phyloP scores from a whole-genome alignment of 495 filamentous ascomycete species.

The Extremus antarcticus region DNA sequence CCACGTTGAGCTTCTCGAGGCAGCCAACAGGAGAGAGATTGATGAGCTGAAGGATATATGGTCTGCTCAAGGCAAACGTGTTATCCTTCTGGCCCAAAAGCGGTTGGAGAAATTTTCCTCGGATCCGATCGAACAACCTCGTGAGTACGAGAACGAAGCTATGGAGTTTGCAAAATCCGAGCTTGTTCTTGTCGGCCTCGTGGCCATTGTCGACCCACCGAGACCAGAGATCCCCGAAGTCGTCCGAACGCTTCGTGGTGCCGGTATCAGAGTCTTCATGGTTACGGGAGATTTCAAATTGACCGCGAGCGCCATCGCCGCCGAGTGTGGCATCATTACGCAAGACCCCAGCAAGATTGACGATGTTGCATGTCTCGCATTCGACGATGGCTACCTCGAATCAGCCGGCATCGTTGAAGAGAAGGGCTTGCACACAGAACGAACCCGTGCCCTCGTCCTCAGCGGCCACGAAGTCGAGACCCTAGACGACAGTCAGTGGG shows the following conservation, averaged over 20 bases:
- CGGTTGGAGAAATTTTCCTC: no score
- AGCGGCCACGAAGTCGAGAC: conserved; percentile 49
- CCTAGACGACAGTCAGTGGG: conserved; percentile 48
- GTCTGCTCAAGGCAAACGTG: no score
- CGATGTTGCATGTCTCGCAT: conserved; percentile 30
- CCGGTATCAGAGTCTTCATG: conserved; percentile 58
- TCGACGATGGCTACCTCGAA: conserved; percentile 8
- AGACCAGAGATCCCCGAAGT: conserved; percentile 53
- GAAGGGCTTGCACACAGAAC: neutral
- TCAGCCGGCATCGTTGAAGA: conserved; percentile 1
- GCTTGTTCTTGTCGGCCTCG: conserved; percentile 50
- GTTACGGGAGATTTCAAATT: conserved; percentile 66
- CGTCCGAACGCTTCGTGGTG: conserved; percentile 44
- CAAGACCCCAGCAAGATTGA: conserved; percentile 31
- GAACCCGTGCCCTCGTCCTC: conserved; percentile 34
- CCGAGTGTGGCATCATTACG: conserved; percentile 55
- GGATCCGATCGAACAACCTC: no score
- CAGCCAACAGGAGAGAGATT: conserved; percentile 30
- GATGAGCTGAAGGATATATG: no score
- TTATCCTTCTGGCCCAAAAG: no score
- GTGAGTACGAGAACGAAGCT: no score
- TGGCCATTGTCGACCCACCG: conserved; percentile 58
- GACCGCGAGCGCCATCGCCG: conserved; percentile 58
- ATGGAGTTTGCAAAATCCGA: no score
- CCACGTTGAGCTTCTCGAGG: conserved; percentile 34